phyloP scores from a whole-genome alignment of 352 stramenopile species.

The Phytopythium litorale region DNA sequence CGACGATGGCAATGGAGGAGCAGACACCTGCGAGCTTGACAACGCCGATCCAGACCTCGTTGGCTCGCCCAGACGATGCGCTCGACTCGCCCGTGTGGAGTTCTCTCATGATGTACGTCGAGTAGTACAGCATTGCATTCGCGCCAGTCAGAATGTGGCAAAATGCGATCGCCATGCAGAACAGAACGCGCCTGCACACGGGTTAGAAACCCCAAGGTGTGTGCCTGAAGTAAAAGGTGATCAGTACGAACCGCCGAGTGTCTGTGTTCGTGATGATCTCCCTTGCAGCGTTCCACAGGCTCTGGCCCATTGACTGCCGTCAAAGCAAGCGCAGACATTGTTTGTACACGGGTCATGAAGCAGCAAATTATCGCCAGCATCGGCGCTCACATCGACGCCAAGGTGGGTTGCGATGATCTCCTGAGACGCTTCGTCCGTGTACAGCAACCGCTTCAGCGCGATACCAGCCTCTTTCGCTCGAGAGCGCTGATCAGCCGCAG shows the following conservation, averaged over 20 bases:
- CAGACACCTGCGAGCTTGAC: constrained; percentile 66
- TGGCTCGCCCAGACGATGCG: constrained; percentile 25
- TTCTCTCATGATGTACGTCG: constrained; percentile 61
- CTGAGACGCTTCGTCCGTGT: constrained; percentile 22
- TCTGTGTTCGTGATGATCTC: constrained; percentile 31
- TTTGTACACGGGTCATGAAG: no score
- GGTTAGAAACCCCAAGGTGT: no score
- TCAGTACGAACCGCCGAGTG: constrained; percentile 26
- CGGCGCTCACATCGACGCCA: constrained; percentile 14
- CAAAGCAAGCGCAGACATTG: no score
- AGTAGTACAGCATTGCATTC: constrained; percentile 83
- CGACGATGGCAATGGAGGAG: constrained; percentile 43
- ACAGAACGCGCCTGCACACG: constrained; percentile 36
- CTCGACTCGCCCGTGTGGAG: constrained; percentile 20
- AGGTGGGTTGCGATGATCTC: constrained; percentile 24
- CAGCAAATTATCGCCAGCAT: no score
- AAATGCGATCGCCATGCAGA: constrained; percentile 55
- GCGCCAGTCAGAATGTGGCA: constrained; percentile 62
- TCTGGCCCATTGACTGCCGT: constrained; percentile 18
- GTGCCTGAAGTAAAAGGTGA: no score
- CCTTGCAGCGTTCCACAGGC: constrained; percentile 27
- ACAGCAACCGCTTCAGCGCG: constrained; percentile 27
- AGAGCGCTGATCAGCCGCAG: constrained; percentile 31
- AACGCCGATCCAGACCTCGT: constrained; percentile 59
- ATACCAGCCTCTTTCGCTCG: constrained; percentile 35